These are phyloP conservation scores for Xylogone sp. DNA, from an alignment of 2,329 filamentous ascomycete genomes.

Conservation along the genomic window DNA sequence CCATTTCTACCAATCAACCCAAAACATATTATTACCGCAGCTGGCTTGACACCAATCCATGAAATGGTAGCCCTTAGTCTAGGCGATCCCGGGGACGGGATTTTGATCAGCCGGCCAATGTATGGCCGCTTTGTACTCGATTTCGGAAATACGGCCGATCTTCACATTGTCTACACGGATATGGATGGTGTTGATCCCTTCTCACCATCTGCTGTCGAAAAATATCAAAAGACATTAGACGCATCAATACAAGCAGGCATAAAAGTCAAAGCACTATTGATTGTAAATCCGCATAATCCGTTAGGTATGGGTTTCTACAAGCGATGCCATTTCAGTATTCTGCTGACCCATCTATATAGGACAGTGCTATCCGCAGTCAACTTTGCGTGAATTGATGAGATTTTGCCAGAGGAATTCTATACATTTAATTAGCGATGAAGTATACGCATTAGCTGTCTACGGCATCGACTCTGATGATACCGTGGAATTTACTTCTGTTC, in stretches of 20 bases:
- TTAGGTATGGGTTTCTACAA: conserved; percentile 25
- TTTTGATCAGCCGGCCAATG: conserved; percentile 40
- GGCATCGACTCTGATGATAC: conserved; percentile 23
- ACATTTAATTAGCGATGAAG: conserved; percentile 46
- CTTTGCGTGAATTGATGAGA: conserved; percentile 26
- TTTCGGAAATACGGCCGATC: conserved; percentile 37
- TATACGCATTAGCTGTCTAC: conserved; percentile 44
- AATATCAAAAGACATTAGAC: conserved; percentile 34
- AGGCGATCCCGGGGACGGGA: conserved; percentile 39
- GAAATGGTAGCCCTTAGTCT: conserved; percentile 39
- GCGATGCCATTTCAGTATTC: conserved; percentile 40
- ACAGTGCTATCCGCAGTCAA: conserved; percentile 17
- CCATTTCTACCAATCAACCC: conserved; percentile 30
- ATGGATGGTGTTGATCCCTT: conserved; percentile 36
- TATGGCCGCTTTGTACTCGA: conserved; percentile 47
- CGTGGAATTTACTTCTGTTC: conserved; percentile 40
- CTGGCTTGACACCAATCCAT: conserved; percentile 36
- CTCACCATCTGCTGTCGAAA: conserved; percentile 22
- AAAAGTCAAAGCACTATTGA: conserved; percentile 34
- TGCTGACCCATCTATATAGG: conserved; percentile 17
- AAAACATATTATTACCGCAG: conserved; percentile 35
- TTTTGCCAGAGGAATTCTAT: conserved; percentile 40
- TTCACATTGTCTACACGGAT: conserved; percentile 32
- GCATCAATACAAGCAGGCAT: conserved; percentile 28
- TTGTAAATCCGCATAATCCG: conserved; percentile 33